Evolutionary conservation across 2,329 filamentous ascomycete genomes (phyloP).

Genomic region (Xylaria multiplex): DNA sequence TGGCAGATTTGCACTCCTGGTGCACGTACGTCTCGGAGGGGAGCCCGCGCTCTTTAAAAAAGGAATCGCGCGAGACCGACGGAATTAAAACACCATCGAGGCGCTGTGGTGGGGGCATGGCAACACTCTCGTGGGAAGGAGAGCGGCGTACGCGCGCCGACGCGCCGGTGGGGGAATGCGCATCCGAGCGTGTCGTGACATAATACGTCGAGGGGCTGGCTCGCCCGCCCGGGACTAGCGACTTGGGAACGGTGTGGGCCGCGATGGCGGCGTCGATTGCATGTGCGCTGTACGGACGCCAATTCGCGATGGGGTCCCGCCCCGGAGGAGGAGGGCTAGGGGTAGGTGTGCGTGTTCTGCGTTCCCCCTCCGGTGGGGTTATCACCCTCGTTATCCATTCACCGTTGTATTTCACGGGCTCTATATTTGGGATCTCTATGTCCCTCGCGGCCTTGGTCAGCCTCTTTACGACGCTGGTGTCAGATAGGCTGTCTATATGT

Average conservation of each 20-base stretch:
- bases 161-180: conserved; percentile 11
- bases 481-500: conserved; percentile 4
- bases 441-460: conserved; percentile 34
- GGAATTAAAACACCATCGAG: conserved; percentile 30
- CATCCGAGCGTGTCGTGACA: background rate
- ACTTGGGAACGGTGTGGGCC: background rate
- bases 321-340: background rate
- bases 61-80: background rate
- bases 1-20: conserved; percentile 22
- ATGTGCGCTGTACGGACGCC: background rate
- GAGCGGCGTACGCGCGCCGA: conserved; percentile 26
- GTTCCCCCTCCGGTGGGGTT: conserved; percentile 12
- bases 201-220: conserved; percentile 16
- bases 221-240: background rate
- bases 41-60: conserved; percentile 36
- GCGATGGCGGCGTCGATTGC: conserved; percentile 7
- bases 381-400: conserved; percentile 29
- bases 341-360: background rate
- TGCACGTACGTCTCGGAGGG: conserved; percentile 28
- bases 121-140: conserved; percentile 19
- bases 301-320: background rate
- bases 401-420: conserved; percentile 29
- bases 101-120: conserved; percentile 26
- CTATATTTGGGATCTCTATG: conserved; percentile 19
- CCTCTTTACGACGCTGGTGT: conserved; percentile 29